A percentile compares a stretch with the other conserved stretches of the same genome.
Evolutionary conservation across 2,329 filamentous ascomycete genomes (phyloP).

Genomic region (Chaetomiaceae sp.): DNA sequence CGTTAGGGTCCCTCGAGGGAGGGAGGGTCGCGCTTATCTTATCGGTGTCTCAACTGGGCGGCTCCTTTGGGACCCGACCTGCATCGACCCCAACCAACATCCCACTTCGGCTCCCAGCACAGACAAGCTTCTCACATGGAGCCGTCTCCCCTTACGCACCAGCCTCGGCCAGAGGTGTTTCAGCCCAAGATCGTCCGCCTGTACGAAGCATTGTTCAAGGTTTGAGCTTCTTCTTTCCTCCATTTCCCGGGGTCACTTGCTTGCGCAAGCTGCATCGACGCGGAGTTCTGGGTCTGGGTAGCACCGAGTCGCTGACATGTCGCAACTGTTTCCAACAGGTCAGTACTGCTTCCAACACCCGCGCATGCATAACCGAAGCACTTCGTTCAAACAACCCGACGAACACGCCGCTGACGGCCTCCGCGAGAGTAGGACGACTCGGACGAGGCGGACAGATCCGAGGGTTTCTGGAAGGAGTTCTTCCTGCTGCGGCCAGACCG

Average conservation of each 20-base stretch:
- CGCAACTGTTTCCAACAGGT: constrained; percentile 1
- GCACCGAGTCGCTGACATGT: constrained; percentile 6
- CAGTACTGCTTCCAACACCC: neutral
- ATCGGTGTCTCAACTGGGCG: constrained; percentile 1
- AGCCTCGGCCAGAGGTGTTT: constrained; percentile 83
- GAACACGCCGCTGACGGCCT: neutral
- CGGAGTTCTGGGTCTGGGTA: neutral
- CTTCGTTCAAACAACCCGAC: neutral
- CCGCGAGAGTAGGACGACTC: constrained; percentile 13
- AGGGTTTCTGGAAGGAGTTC: constrained; percentile 95
- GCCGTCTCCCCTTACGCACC: constrained; percentile 87
- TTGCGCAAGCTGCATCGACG: neutral
- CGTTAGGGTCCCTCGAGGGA: too few relatives aligned
- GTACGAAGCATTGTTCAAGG: constrained; percentile 80
- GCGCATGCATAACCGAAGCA: neutral
- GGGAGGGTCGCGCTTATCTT: neutral
- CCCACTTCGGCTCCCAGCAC: neutral
- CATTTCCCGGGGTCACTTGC: neutral
- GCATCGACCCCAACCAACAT: neutral
- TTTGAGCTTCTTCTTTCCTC: constrained; percentile 32
- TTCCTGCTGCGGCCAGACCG: constrained; percentile 84
- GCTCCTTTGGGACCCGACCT: neutral
- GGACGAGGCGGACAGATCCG: constrained; percentile 66
- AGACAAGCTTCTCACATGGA: constrained; percentile 56
- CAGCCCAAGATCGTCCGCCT: constrained; percentile 90